Conservation (phyloP, 2,329 filamentous ascomycete species). For the Scedosporium apiospermum region DNA sequence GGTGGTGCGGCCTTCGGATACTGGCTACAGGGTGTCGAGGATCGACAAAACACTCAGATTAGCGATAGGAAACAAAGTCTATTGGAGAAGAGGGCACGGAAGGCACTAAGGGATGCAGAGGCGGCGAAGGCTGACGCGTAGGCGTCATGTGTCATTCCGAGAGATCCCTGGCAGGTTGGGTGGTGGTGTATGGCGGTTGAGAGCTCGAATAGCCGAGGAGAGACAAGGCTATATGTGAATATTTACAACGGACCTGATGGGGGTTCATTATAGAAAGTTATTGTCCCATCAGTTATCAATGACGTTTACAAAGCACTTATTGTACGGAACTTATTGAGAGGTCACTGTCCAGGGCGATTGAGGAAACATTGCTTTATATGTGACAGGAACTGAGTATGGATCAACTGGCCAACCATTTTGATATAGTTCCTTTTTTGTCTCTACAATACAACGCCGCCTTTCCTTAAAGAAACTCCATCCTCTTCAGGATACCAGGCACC, state of each 20-base stretch:
- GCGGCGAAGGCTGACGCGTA: slow-evolving; percentile 12
- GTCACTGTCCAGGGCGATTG: slow-evolving; percentile 24
- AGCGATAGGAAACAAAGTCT: slow-evolving; percentile 69
- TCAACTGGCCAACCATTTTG: not conserved
- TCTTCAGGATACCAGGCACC: slow-evolving; percentile 8
- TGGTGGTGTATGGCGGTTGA: not conserved
- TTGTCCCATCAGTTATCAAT: not conserved
- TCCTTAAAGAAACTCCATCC: slow-evolving; percentile 9
- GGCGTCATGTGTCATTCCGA: not conserved
- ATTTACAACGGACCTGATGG: not conserved
- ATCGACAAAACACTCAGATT: slow-evolving; percentile 68
- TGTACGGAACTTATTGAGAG: slow-evolving; percentile 25
- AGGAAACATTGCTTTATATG: too few relatives aligned
- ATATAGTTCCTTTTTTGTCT: not conserved
- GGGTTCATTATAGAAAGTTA: not conserved
- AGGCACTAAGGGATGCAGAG: slow-evolving; percentile 28
- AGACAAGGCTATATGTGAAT: not conserved
- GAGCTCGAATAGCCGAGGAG: not conserved
- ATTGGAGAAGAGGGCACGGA: slow-evolving; percentile 80
- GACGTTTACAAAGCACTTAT: not conserved
- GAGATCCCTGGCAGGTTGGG: not conserved
- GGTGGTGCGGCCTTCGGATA: slow-evolving; percentile 90
- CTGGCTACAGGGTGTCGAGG: slow-evolving; percentile 88
- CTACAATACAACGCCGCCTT: not conserved
- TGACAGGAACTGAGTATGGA: too few relatives aligned